phyloP scores from a whole-genome alignment of 257 asterid genomes.

The Fraxinus anomala region DNA sequence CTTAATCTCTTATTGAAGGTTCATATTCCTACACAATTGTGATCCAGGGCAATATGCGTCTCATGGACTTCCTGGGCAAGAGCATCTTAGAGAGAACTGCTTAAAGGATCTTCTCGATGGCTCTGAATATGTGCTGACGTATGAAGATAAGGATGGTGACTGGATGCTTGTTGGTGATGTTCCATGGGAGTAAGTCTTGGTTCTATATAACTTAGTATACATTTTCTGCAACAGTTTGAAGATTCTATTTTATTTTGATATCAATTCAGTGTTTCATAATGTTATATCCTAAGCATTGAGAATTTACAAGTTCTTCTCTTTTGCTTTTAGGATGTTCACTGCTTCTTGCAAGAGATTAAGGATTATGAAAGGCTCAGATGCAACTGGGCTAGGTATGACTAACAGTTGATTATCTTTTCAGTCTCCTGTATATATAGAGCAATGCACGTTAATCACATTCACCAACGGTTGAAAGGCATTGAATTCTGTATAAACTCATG shows the following conservation, averaged over 20 bases:
- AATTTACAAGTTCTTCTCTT: slow-evolving; percentile 10
- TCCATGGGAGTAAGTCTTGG: slow-evolving; percentile 76
- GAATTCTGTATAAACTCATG: neutral
- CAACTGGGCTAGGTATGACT: slow-evolving; percentile 74
- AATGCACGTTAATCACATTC: neutral
- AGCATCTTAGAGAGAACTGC: slow-evolving; percentile 52
- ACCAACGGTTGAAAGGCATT: neutral
- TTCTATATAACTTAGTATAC: neutral
- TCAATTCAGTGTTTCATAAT: neutral
- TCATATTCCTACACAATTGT: neutral
- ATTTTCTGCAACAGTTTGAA: neutral
- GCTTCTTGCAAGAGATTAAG: slow-evolving; percentile 81
- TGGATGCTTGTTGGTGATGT: slow-evolving; percentile 96
- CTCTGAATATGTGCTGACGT: slow-evolving; percentile 73
- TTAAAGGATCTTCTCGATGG: slow-evolving; percentile 66
- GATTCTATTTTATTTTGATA: neutral
- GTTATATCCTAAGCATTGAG: neutral
- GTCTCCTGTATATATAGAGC: neutral
- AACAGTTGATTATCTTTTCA: neutral
- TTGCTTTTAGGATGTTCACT: slow-evolving; percentile 68
- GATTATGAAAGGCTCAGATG: slow-evolving; percentile 90
- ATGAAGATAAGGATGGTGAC: slow-evolving; percentile 77
- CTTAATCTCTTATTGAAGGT: neutral
- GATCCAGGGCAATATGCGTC: slow-evolving; percentile 57
- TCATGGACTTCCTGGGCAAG: slow-evolving; percentile 52